phyloP scores from a whole-genome alignment of 1,284 basidiomycete species.

The Pisolithus thermaeus region DNA sequence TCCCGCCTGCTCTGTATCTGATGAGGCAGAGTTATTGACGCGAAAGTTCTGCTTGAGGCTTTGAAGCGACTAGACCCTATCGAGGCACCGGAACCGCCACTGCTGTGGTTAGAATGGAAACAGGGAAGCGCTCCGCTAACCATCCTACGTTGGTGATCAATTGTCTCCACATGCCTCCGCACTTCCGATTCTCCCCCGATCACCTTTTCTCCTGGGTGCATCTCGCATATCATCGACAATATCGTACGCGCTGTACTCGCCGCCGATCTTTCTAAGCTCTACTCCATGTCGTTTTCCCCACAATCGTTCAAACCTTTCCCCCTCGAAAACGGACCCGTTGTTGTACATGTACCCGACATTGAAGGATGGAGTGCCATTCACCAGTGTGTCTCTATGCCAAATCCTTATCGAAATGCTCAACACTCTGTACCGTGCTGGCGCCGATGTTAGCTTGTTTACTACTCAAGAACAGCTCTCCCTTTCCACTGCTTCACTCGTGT shows the following conservation, averaged over 20 bases:
- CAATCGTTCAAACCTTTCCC: slow-evolving; percentile 37
- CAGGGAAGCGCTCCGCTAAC: slow-evolving; percentile 22
- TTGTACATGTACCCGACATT: slow-evolving; percentile 58
- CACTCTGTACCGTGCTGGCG: slow-evolving; percentile 64
- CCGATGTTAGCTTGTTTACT: slow-evolving; percentile 68
- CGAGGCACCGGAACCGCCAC: slow-evolving; percentile 60
- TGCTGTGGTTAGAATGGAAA: slow-evolving; percentile 23
- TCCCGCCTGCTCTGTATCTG: slow-evolving; percentile 40
- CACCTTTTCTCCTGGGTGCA: slow-evolving; percentile 34
- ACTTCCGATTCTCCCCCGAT: slow-evolving; percentile 10
- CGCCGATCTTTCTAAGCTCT: slow-evolving; percentile 44
- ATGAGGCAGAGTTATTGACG: too few relatives aligned
- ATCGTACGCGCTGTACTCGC: slow-evolving; percentile 48
- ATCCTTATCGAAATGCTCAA: slow-evolving; percentile 55
- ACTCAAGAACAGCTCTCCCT: slow-evolving; percentile 56
- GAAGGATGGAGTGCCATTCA: slow-evolving; percentile 69
- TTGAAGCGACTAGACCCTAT: slow-evolving; percentile 62
- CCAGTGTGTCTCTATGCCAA: slow-evolving; percentile 51
- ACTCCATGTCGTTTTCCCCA: slow-evolving; percentile 49
- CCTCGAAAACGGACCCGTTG: slow-evolving; percentile 38
- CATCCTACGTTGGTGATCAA: slow-evolving; percentile 17
- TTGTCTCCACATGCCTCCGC: slow-evolving; percentile 24
- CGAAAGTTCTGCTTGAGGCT: too few relatives aligned
- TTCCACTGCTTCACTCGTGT: slow-evolving; percentile 63
- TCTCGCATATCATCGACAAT: slow-evolving; percentile 37